phyloP scores from a whole-genome alignment of 371 early-diverging fungal species.

The Syncephalastrum sp. region DNA sequence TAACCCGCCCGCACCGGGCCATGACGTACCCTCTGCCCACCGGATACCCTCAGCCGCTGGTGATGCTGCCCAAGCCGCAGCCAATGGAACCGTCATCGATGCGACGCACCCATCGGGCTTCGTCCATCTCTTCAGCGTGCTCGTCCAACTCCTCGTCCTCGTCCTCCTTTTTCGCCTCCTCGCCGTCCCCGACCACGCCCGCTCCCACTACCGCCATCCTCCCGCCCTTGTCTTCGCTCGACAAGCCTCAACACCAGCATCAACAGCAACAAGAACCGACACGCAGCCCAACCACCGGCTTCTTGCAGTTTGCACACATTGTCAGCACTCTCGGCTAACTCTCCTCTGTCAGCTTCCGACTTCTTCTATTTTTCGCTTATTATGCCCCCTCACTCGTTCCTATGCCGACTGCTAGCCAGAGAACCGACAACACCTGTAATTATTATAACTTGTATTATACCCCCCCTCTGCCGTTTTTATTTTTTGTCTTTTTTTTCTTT shows the following conservation, averaged over 20 bases:
- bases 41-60: slow-evolving; percentile 1
- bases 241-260: neutral
- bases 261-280: neutral
- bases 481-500: slow-evolving; percentile 1
- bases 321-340: slow-evolving; percentile 30
- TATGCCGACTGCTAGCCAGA: too few relatives aligned
- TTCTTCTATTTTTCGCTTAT: neutral
- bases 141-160: slow-evolving; percentile 14
- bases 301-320: slow-evolving; percentile 27
- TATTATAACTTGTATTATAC: slow-evolving; percentile 5
- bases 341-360: slow-evolving; percentile 1
- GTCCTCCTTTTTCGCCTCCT: slow-evolving; percentile 7
- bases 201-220: slow-evolving; percentile 11
- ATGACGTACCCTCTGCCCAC: neutral
- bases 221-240: slow-evolving; percentile 12
- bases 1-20: slow-evolving; percentile 1
- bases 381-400: neutral
- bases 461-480: slow-evolving; percentile 9
- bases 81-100: slow-evolving; percentile 16
- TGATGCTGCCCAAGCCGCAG: slow-evolving; percentile 15
- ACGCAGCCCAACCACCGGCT: slow-evolving; percentile 5
- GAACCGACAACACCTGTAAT: slow-evolving; percentile 3
- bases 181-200: slow-evolving; percentile 14
- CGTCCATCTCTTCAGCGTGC: slow-evolving; percentile 17
- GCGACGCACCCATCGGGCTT: slow-evolving; percentile 11